Base-by-base conservation (phyloP, 805 yeast species). In the Saccharomycopsis babjevae region DNA sequence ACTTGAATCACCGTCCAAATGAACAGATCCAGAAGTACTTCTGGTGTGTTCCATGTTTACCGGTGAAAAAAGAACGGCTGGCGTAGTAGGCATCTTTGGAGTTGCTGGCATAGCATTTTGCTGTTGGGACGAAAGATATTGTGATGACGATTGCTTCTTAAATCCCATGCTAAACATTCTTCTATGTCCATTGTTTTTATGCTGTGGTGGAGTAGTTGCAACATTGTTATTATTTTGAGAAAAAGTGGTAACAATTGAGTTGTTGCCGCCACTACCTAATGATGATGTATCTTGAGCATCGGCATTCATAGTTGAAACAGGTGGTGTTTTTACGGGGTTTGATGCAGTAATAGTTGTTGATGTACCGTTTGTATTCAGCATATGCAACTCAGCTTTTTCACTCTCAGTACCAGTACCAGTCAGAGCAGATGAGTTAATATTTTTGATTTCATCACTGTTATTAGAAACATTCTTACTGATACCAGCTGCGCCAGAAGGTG, bases 51-150 rank as follows among this genome's bases (percentile, higher is more conserved):
- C 52, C 32, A 46, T 11, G 32, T 20, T 46, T 50, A 73, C 70
- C 30, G 72, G 69, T 15, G 75, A 69, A 43, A 71, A 70, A 56
- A 70, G 73, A 13, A 63, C 42, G 13, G 52, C 52, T 10, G 66
- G 66, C 11, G 66, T 64, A 16, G 61, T 38, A 22, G 65, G 65
- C 32, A 64, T 64, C 43, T 62, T 65, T 30, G 65, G 64, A 10
- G 67, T 61, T 8, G 66, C 15, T 56, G 68, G 54, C 8, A 25
- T 28, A 25, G 32, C 32, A 46, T 46, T 46, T 25, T 43, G 52
- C 7, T 46, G 52, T 7, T 46, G 52, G 4, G 52, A 13, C 5
- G 46, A 46, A 25, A 46, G 52, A 46, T 46, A 46, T 13, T 46
- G 52, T 10, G 52, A 46, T 46, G 52, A 46, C 13, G 52, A 46